Evolutionary conservation across 306 rosid species (phyloP), one percentile per base, ranked within the genome.

Genomic region (Carpinus fangiana): DNA sequence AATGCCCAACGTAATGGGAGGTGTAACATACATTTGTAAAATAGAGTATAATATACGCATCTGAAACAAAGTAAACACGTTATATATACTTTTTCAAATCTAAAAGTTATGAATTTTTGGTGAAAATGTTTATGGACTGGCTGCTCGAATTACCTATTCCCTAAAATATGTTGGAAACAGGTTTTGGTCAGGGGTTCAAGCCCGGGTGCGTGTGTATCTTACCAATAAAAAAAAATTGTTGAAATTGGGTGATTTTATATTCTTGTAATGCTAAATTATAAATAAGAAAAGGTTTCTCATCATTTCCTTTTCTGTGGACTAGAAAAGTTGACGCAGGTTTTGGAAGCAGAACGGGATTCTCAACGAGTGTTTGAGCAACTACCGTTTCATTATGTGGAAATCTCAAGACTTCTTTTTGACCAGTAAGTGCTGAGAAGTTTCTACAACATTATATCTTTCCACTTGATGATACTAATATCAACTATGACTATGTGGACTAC

Each of bases 361-460:
- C 98, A 90, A 82, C 94, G 91, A 80, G 83, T 93, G 74, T 96
- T 92, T 36, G 97, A 90, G 68, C 87, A 91, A 47, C 83, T 96
- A 78, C 99, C 98, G 54, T 96, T 96, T 73, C 96, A 96, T 90
- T 96, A 96, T 73, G 92, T 96, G 48, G 99, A 96, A 87, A 93
- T 93, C 77, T 90, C 98, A 21, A 89, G 88, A 76, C 93, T 88
- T 86, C 88, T 90, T 83, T 89, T 86, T 84, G 89, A 91, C 52
- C 91, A 87, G 98, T 93, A 84, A 86, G 95, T 84, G 45, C 56
- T 71, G 70, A 50, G 70, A 68, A 69, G 26, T 60, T 55, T 67
- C 57, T 55, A 72, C 72, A 51, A 17, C 70, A 13, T 74, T 70
- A 17, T 78, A 28, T 84, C 50, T 20, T 80, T 52, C 43, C 46